These are phyloP conservation scores for Haplosporangium gracile DNA, from an alignment of 192 early-diverging fungal species.

Conservation along the genomic window DNA sequence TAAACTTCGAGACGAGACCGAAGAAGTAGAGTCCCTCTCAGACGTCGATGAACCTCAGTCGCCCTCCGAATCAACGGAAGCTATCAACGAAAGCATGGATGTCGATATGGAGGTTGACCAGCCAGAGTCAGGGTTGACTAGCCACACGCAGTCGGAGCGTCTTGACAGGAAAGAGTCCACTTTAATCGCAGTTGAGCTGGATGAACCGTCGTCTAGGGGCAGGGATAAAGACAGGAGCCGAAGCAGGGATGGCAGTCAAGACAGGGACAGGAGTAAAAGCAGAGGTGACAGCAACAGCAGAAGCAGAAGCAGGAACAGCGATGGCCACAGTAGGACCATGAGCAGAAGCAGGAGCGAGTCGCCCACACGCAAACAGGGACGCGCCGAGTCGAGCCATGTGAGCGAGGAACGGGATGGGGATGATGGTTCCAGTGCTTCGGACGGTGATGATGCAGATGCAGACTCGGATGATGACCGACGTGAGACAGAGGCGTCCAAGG, in stretches of 20 bases:
- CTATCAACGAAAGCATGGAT: slow-evolving; percentile 2
- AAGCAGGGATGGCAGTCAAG: background rate
- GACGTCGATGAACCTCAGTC: slow-evolving; percentile 12
- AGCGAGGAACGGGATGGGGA: slow-evolving; percentile 30
- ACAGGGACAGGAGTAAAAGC: background rate
- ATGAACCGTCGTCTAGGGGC: background rate
- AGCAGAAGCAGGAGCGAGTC: slow-evolving; percentile 22
- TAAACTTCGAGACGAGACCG: slow-evolving; percentile 10
- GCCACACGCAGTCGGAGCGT: background rate
- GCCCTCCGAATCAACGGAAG: slow-evolving; percentile 1
- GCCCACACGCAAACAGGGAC: background rate
- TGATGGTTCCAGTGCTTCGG: slow-evolving; percentile 27
- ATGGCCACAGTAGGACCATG: slow-evolving; percentile 8
- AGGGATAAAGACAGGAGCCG: background rate
- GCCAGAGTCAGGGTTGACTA: background rate
- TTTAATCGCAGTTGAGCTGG: background rate
- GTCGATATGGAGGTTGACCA: slow-evolving; percentile 22
- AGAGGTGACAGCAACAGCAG: background rate
- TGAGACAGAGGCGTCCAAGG: slow-evolving; percentile 15
- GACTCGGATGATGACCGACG: slow-evolving; percentile 33
- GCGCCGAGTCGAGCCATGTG: background rate
- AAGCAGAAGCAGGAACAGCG: slow-evolving; percentile 7
- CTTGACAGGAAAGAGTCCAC: background rate
- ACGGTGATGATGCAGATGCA: slow-evolving; percentile 18
- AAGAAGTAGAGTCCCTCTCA: slow-evolving; percentile 17